Percentiles rank a stretch among this genome's conserved stretches.
Evolutionary conservation across 2,329 filamentous ascomycete species (phyloP).

Genomic region (Hypoxylon sp.): DNA sequence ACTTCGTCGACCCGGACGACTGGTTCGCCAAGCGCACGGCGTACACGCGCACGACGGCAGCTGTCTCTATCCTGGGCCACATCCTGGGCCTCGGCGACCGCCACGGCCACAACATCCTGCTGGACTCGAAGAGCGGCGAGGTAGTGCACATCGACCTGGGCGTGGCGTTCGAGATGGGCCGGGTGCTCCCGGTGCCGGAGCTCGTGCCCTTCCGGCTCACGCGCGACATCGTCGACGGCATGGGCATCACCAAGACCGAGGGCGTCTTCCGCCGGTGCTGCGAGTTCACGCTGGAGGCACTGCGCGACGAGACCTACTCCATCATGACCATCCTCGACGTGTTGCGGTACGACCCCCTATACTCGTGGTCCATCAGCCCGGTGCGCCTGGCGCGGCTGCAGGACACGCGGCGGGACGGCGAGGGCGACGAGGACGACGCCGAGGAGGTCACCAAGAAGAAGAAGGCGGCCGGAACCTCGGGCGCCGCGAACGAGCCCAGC

Average conservation of each 20-base stretch:
- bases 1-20: conserved; percentile 91
- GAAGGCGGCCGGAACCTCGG: conserved; percentile 47
- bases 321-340: conserved; percentile 99
- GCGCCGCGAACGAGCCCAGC: conserved; percentile 65
- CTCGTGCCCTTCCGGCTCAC: conserved; percentile 95
- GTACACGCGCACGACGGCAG: conserved; percentile 92
- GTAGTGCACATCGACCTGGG: conserved; percentile 97
- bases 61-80: conserved; percentile 94
- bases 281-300: conserved; percentile 94
- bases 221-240: conserved; percentile 93
- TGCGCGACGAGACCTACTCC: conserved; percentile 93
- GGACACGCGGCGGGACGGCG: conserved; percentile 66
- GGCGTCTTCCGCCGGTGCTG: conserved; percentile 98
- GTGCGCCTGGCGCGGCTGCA: conserved; percentile 73
- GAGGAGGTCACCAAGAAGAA: conserved; percentile 58
- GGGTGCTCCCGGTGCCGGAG: conserved; percentile 94
- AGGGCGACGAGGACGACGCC: conserved; percentile 52
- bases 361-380: conserved; percentile 91
- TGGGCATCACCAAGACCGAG: conserved; percentile 95
- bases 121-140: conserved; percentile 90
- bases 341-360: conserved; percentile 95
- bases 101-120: conserved; percentile 95
- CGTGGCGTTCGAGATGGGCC: conserved; percentile 95
- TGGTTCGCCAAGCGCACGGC: conserved; percentile 93
- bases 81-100: conserved; percentile 93